These are phyloP conservation scores for Leucosporidium yakuticum DNA, from an alignment of 768 basidiomycete genomes.

Conservation along the genomic window DNA sequence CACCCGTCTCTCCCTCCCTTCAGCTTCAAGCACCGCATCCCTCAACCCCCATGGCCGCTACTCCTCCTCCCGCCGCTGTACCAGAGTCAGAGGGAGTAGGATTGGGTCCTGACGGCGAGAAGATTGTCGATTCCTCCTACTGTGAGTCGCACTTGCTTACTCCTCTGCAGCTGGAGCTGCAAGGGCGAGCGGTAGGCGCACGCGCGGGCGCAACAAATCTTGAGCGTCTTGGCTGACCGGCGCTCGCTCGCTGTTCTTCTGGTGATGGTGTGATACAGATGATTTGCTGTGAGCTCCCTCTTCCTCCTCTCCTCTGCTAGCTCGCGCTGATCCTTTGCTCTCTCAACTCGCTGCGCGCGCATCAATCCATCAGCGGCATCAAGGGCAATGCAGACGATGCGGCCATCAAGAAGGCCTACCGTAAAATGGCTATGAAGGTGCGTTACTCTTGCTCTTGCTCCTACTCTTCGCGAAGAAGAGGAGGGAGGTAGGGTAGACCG, in stretches of 20 bases:
- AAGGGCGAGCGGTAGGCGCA: background rate
- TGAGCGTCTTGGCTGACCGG: too few species aligned
- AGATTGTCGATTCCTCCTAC: constrained; percentile 63
- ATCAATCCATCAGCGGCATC: constrained; percentile 52
- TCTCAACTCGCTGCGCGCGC: too few species aligned
- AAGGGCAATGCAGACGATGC: constrained; percentile 67
- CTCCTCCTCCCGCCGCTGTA: background rate
- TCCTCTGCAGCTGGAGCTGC: background rate
- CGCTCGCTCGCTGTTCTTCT: too few species aligned
- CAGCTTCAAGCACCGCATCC: too few species aligned
- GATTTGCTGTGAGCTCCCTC: constrained; percentile 53
- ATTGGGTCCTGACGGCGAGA: constrained; percentile 10
- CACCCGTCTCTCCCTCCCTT: too few species aligned
- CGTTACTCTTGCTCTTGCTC: background rate
- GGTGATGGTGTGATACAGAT: constrained; percentile 15
- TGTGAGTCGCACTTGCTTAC: constrained; percentile 50
- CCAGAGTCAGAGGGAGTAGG: background rate
- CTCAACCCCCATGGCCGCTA: too few species aligned
- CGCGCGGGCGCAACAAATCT: background rate
- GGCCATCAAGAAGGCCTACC: constrained; percentile 86
- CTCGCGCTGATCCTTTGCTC: too few species aligned
- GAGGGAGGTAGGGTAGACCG: too few species aligned
- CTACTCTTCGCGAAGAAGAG: background rate
- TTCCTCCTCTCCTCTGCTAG: too few species aligned
- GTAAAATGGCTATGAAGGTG: constrained; percentile 55